Evolutionary conservation across 2,329 filamentous ascomycete species (phyloP).

Genomic region (Trichophaea hybrida): DNA sequence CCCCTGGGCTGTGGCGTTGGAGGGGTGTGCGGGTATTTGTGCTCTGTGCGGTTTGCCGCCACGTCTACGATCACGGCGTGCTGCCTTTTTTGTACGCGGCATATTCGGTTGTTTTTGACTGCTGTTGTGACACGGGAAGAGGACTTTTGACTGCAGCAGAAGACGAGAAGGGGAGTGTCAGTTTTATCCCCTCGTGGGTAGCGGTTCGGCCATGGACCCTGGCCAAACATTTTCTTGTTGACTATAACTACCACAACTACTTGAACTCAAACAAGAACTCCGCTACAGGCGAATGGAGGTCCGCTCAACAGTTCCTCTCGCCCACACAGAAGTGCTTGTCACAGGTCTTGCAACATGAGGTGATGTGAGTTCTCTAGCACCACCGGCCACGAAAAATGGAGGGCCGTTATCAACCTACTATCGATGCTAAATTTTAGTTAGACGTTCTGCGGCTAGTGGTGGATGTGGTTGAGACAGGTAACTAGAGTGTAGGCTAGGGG

Average conservation of each 20-base stretch:
- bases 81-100: not conserved
- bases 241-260: not conserved
- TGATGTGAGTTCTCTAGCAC: no score
- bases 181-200: no score
- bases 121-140: not conserved
- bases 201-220: no score
- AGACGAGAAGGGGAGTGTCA: no score
- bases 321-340: no score
- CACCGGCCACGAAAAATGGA: no score
- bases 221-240: no score
- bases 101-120: not conserved
- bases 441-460: not conserved
- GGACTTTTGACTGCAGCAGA: no score
- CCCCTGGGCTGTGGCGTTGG: not conserved
- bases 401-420: not conserved
- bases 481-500: not conserved
- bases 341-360: no score
- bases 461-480: not conserved
- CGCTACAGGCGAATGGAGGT: no score
- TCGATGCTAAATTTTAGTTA: not conserved
- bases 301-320: no score
- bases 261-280: not conserved
- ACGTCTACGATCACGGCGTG: not conserved
- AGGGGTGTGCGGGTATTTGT: not conserved
- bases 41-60: not conserved